Evolutionary conservation across 768 basidiomycete species (phyloP).

Genomic region (Leccinum subtestaceum): DNA sequence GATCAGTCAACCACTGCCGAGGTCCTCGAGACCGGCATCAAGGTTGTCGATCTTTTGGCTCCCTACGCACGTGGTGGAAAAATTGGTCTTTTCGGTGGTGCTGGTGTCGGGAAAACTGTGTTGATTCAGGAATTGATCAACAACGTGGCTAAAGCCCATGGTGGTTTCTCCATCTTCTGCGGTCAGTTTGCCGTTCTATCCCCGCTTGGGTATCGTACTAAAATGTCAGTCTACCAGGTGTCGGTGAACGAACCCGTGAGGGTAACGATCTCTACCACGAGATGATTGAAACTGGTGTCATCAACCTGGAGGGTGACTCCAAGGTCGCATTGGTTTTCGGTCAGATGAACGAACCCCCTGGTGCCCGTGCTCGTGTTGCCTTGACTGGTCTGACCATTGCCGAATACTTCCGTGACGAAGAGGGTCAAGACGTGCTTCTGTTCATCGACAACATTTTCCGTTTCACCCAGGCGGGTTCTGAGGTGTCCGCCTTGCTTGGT

Average conservation of each 20-base stretch:
- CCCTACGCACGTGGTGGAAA: constrained; percentile 99
- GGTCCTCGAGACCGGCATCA: constrained; percentile 99
- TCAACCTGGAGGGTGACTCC: constrained; percentile 99
- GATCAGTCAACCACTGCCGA: constrained; percentile 99
- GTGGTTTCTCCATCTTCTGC: constrained; percentile 99
- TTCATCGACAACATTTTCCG: constrained; percentile 99
- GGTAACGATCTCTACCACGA: constrained; percentile 99
- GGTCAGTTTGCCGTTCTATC: constrained; percentile 45
- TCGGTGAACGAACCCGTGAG: constrained; percentile 99
- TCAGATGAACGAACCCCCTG: constrained; percentile 99
- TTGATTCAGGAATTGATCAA: constrained; percentile 99
- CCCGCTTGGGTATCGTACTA: background rate
- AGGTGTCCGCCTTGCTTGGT: constrained; percentile 98
- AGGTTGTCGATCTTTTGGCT: constrained; percentile 99
- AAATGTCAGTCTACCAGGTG: constrained; percentile 54
- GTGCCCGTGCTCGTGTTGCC: constrained; percentile 99
- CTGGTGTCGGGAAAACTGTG: constrained; percentile 99
- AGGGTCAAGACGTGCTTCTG: constrained; percentile 99
- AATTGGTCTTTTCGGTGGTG: constrained; percentile 99
- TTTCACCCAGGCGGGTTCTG: constrained; percentile 99
- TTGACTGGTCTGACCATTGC: constrained; percentile 99
- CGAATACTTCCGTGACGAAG: constrained; percentile 99
- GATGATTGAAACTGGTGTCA: constrained; percentile 99
- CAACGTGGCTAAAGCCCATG: constrained; percentile 99
- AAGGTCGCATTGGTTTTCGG: constrained; percentile 99